Percentiles rank a stretch among this genome's conserved stretches.
These are phyloP conservation scores for Trametes sanguinea DNA, from an alignment of 768 basidiomycete genomes.

Conservation along the genomic window DNA sequence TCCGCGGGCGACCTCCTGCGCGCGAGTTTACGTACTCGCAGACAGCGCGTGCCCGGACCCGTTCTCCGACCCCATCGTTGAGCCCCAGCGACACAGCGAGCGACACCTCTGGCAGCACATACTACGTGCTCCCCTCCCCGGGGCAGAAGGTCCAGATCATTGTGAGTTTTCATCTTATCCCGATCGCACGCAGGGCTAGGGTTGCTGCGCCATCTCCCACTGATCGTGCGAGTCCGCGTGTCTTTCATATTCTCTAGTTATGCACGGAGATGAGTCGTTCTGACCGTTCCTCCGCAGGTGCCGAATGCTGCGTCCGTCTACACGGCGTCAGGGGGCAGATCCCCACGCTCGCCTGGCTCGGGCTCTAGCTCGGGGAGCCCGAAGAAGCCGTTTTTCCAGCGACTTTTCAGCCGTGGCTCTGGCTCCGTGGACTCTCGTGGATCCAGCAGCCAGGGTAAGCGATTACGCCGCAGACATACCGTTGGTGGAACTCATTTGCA, in stretches of 20 bases:
- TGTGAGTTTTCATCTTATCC: slow-evolving; percentile 47
- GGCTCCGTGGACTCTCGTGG: slow-evolving; percentile 27
- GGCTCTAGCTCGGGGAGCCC: slow-evolving; percentile 28
- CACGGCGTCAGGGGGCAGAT: slow-evolving; percentile 58
- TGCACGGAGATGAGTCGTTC: slow-evolving; percentile 15
- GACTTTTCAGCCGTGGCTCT: slow-evolving; percentile 47
- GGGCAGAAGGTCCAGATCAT: slow-evolving; percentile 78
- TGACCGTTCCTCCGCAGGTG: slow-evolving; percentile 32
- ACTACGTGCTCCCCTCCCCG: slow-evolving; percentile 69
- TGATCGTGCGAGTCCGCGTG: slow-evolving; percentile 16
- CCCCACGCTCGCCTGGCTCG: slow-evolving; percentile 53
- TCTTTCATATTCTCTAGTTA: slow-evolving; percentile 13
- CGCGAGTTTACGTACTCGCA: not conserved
- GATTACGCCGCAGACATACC: not conserved
- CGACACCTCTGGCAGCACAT: slow-evolving; percentile 66
- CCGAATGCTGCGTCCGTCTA: slow-evolving; percentile 52
- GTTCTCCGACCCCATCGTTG: slow-evolving; percentile 33
- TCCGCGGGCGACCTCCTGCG: slow-evolving; percentile 15
- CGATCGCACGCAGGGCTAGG: slow-evolving; percentile 18
- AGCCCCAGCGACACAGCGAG: slow-evolving; percentile 43
- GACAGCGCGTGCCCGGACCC: slow-evolving; percentile 30
- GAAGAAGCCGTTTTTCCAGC: slow-evolving; percentile 64
- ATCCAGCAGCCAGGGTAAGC: slow-evolving; percentile 24
- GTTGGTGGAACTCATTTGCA: slow-evolving; percentile 1
- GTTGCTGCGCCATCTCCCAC: slow-evolving; percentile 16